Conservation (phyloP, 2,329 filamentous ascomycete genomes). For the Sclerotinia sclerotiorum region DNA sequence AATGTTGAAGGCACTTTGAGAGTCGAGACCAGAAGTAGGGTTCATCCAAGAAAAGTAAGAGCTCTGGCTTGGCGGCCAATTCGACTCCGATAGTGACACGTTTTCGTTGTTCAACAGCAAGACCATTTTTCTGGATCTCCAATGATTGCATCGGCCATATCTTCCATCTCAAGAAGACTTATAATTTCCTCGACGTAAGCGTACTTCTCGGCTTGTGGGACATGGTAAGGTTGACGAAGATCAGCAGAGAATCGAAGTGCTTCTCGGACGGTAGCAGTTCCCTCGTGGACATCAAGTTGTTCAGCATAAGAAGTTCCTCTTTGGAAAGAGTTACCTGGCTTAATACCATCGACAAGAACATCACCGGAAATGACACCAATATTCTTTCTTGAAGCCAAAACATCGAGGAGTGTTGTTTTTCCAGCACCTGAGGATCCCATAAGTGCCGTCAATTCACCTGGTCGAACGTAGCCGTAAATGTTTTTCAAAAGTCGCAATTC, state of each 20-base stretch:
- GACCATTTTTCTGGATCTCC: conserved; percentile 58
- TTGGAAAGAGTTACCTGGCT: conserved; percentile 60
- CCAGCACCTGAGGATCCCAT: conserved; percentile 65
- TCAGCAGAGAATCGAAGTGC: conserved; percentile 66
- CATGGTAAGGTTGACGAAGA: conserved; percentile 60
- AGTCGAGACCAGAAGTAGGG: conserved; percentile 60
- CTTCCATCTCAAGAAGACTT: conserved; percentile 63
- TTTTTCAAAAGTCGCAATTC: conserved; percentile 54
- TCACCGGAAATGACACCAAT: conserved; percentile 64
- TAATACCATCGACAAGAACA: conserved; percentile 60
- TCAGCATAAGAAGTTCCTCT: conserved; percentile 64
- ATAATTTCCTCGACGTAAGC: conserved; percentile 67
- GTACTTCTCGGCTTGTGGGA: conserved; percentile 59
- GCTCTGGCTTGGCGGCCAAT: conserved; percentile 57
- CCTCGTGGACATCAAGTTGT: conserved; percentile 64
- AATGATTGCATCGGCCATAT: conserved; percentile 65
- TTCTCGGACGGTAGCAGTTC: conserved; percentile 62
- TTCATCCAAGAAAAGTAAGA: conserved; percentile 60
- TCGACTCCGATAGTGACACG: conserved; percentile 64
- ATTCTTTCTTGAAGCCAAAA: conserved; percentile 61
- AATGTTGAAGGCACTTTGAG: conserved; percentile 59
- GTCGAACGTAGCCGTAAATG: conserved; percentile 61
- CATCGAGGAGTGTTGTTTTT: conserved; percentile 66
- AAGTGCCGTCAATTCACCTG: conserved; percentile 60
- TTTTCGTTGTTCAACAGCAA: conserved; percentile 67